phyloP scores from a whole-genome alignment of 345 rosid genomes.

The Gossypium anomalum region DNA sequence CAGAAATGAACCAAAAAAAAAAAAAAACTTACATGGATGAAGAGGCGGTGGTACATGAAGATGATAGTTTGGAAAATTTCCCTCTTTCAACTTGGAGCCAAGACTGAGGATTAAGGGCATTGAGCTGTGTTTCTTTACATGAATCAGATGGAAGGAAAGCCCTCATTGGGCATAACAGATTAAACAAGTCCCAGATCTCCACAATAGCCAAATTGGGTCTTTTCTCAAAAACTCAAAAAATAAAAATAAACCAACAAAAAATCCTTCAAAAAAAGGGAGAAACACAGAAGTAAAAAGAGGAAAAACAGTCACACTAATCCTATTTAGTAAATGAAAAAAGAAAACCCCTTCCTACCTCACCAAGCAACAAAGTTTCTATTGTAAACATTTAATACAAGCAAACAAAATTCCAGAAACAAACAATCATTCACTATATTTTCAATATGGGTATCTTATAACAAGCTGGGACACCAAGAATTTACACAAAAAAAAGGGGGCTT shows the following conservation, averaged over 20 bases:
- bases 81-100: conserved; percentile 99
- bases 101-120: conserved; percentile 88
- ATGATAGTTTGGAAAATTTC: conserved; percentile 53
- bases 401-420: conserved; percentile 25
- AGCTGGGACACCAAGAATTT: conserved; percentile 7
- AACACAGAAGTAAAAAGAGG: not conserved
- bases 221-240: conserved; percentile 21
- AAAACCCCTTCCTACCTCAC: conserved; percentile 27
- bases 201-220: conserved; percentile 48
- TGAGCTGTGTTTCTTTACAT: conserved; percentile 73
- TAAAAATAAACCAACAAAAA: not conserved
- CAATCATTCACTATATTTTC: conserved; percentile 23
- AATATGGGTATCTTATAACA: conserved; percentile 14
- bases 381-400: conserved; percentile 24
- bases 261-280: not conserved
- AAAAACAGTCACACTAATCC: conserved; percentile 20
- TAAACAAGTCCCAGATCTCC: conserved; percentile 97
- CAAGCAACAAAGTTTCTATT: conserved; percentile 32
- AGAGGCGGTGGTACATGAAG: conserved; percentile 34
- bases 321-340: conserved; percentile 2
- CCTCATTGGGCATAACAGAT: conserved; percentile 92
- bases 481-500: conserved; percentile 22
- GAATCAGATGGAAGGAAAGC: conserved; percentile 72
- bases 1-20: not conserved
- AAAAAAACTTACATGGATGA: conserved; percentile 63